Evolutionary conservation across 768 basidiomycete species (phyloP), one percentile per base, ranked within the genome.

Genomic region (Kwoniella sp.): DNA sequence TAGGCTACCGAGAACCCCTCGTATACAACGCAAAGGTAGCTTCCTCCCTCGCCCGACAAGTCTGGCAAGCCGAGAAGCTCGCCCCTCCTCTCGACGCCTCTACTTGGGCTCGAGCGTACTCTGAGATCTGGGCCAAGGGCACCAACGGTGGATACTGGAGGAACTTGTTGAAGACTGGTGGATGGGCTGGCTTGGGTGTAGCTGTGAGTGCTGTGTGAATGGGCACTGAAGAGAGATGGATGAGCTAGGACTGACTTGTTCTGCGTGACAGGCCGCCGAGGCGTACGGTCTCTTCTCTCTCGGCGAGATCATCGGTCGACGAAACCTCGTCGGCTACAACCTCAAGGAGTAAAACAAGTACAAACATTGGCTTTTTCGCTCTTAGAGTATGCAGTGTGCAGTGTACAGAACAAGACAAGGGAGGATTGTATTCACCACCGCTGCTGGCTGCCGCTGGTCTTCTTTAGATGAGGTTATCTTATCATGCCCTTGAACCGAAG

Each of bases 261-360:
- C 31, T 31, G 8, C 22, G 51, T 52, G 51, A 55, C 61, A 81
- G 80, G 73, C 74, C 55, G 47, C 79, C 61, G 79, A 82, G 61
- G 74, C 75, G 7, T 82, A 80, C 72, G 79, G 78, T 63, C 76
- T 82, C 71, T 82, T 81, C 79, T 72, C 72, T 59, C 68, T 82
- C 55, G 81, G 81, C 17, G 81, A 82, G 69, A 79, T 81, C 62
- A 75, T 82, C 64, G 81, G 81, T 48, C 66, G 79, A 55, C 69
- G 78, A 50, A 73, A 79, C 73, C 37, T 82, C 12, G 76, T 81
- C 55, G 81, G 81, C 23, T 82, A 82, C 77, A 70, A 69, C 61
- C 59, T 81, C 55, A 77, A 79, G 65, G 79, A 81, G 67, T 74
- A 76, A 45, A 58, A 12, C 4, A 30, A 45, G 28, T 23, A 8